Evolutionary conservation across 176 grass and related monocot species (phyloP), one percentile per base, ranked within the genome.

Genomic region (Themeda triandra): DNA sequence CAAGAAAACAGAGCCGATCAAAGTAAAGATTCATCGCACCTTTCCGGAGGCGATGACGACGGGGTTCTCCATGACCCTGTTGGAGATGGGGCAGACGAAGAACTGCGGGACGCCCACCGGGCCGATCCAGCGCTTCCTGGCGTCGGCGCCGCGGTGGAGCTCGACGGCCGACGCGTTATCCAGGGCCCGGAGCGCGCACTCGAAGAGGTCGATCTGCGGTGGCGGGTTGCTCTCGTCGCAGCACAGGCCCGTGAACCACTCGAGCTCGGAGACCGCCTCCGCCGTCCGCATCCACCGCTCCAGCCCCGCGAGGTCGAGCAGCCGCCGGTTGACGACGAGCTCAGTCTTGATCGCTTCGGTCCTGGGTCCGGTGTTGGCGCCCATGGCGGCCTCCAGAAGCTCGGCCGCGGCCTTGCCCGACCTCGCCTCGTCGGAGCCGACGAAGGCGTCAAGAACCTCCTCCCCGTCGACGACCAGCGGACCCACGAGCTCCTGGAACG

Each of bases 41-140:
- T 84, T 91, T 81, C 89, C 89, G 25, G 89, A 81, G 76, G 85
- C 25, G 85, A 87, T 53, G 54, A 91, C 81, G 31, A 87, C 76
- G 0, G 89, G 89, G 54, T 88, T 5, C 40, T 66, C 76, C 85
- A 91, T 87, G 69, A 84, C 10, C 85, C 85, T 87, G 32, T 81
- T 70, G 81, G 85, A 83, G 81, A 87, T 2, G 46, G 85, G 89
- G 77, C 89, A 87, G 32, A 87, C 0, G 76, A 91, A 87, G 53
- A 91, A 85, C 41, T 71, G 41, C 63, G 81, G 89, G 71, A 87
- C 76, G 31, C 70, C 18, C 19, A 40, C 63, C 0, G 76, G 23
- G 35, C 81, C 85, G 18, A 84, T 33, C 81, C 88, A 86, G 12
- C 21, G 27, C 35, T n/a, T 78, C 79, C 84, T 90, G 11, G 28